A percentile compares a stretch with the other conserved stretches of the same genome.
Evolutionary conservation across 306 rosid genomes (phyloP).

Genomic region (Rubus idaeus): DNA sequence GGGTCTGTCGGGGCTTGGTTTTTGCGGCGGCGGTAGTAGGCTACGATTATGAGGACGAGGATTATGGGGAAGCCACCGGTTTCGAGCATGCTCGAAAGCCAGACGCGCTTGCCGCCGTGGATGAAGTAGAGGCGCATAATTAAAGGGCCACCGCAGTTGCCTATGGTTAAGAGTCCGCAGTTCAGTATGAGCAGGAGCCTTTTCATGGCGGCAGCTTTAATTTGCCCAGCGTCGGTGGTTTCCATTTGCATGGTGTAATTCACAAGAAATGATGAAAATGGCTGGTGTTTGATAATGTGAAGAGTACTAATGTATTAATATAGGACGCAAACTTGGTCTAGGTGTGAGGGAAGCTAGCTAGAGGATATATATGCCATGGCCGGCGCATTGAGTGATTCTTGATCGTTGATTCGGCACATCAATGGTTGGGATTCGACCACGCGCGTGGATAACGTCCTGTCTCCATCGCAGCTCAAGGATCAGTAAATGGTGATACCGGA

Average conservation of each 20-base stretch:
- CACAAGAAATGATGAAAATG: neutral
- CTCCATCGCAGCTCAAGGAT: neutral
- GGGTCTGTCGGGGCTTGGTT: neutral
- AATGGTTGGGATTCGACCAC: neutral
- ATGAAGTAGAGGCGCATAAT: constrained; percentile 69
- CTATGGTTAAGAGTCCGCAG: constrained; percentile 38
- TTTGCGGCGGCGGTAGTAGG: constrained; percentile 44
- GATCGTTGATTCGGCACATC: neutral
- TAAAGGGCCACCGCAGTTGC: constrained; percentile 64
- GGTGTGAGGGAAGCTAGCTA: neutral
- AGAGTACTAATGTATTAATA: neutral
- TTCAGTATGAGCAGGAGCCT: constrained; percentile 45
- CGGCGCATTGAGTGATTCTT: neutral
- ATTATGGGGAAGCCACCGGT: constrained; percentile 72
- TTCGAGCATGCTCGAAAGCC: constrained; percentile 66
- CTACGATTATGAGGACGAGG: constrained; percentile 40
- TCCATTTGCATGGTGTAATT: neutral
- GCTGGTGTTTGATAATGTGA: neutral
- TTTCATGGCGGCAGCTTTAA: constrained; percentile 19
- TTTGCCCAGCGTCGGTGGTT: neutral
- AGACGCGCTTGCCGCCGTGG: constrained; percentile 69
- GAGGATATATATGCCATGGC: neutral
- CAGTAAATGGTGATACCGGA: neutral
- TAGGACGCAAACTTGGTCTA: neutral
- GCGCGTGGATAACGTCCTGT: neutral